phyloP scores from a whole-genome alignment of 202 grass and related monocot genomes.

The Zoysia matrella region DNA sequence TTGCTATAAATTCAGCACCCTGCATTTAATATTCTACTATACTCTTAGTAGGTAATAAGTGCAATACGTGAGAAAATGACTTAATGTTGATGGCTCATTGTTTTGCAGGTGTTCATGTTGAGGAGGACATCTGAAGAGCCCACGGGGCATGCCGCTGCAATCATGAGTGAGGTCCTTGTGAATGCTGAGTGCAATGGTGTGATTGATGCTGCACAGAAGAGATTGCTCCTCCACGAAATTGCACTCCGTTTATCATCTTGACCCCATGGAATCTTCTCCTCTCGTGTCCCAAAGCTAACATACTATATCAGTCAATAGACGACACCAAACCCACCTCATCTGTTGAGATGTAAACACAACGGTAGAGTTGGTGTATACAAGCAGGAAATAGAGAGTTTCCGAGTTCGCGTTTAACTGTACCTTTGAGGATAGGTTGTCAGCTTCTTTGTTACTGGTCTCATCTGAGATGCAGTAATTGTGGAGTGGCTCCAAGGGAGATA shows the following conservation, averaged over 20 bases:
- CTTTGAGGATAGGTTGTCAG: conserved; percentile 29
- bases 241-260: conserved; percentile 81
- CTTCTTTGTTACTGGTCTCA: conserved; percentile 47
- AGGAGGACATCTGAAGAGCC: conserved; percentile 78
- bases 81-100: conserved; percentile 30
- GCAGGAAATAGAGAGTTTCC: conserved; percentile 33
- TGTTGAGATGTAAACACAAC: conserved; percentile 33
- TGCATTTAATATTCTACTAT: conserved; percentile 4
- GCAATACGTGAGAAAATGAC: not conserved
- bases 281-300: conserved; percentile 21
- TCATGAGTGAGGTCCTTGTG: conserved; percentile 86
- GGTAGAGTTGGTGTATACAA: conserved; percentile 40
- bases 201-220: conserved; percentile 85
- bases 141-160: conserved; percentile 76
- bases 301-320: not conserved
- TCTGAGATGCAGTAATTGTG: conserved; percentile 15
- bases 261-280: not conserved
- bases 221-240: conserved; percentile 83
- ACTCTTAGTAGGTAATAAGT: not conserved
- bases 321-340: conserved; percentile 7
- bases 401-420: conserved; percentile 15
- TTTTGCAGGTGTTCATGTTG: conserved; percentile 88
- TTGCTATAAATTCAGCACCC: conserved; percentile 12
- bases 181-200: conserved; percentile 89
- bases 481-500: conserved; percentile 33